These are phyloP conservation scores for Oryza rufipogon DNA, from an alignment of 176 grass and related monocot species.

Conservation along the genomic window DNA sequence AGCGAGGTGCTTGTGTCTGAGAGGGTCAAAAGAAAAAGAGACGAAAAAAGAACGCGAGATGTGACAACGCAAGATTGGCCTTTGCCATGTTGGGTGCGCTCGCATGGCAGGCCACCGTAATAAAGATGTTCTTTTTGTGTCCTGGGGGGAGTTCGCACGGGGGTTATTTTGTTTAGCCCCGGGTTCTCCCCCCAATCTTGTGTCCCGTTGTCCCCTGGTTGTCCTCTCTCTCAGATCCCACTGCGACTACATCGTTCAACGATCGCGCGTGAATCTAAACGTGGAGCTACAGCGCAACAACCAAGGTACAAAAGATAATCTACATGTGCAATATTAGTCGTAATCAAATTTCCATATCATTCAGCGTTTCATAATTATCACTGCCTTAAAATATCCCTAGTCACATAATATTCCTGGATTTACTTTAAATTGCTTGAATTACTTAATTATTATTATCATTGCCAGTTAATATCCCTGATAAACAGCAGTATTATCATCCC, in stretches of 20 bases:
- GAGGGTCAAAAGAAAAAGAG: not conserved
- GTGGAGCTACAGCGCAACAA: conserved; percentile 27
- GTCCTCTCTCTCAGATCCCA: not conserved
- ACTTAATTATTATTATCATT: too few species aligned
- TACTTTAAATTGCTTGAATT: too few species aligned
- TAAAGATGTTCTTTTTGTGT: conserved; percentile 49
- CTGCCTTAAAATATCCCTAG: not conserved
- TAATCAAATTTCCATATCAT: accelerated
- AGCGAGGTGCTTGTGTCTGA: not conserved
- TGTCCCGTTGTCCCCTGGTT: conserved; percentile 30
- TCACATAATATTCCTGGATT: too few species aligned
- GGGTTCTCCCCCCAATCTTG: conserved; percentile 49
- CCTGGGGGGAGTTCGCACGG: conserved; percentile 65
- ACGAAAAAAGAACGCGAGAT: not conserved
- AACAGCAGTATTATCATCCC: too few species aligned
- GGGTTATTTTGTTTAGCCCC: conserved; percentile 33
- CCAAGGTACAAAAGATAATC: conserved; percentile 37
- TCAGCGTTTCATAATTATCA: not conserved
- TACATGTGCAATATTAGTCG: not conserved
- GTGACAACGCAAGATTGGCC: conserved; percentile 42
- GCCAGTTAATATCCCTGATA: too few species aligned
- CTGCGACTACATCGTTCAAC: not conserved
- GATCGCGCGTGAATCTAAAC: not conserved
- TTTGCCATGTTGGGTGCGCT: conserved; percentile 88
- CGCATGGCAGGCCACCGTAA: conserved; percentile 73